A percentile compares a stretch with the other conserved stretches of the same genome.
Evolutionary conservation across 495 filamentous ascomycete genomes (phyloP).

Genomic region (Copromyces sp.): DNA sequence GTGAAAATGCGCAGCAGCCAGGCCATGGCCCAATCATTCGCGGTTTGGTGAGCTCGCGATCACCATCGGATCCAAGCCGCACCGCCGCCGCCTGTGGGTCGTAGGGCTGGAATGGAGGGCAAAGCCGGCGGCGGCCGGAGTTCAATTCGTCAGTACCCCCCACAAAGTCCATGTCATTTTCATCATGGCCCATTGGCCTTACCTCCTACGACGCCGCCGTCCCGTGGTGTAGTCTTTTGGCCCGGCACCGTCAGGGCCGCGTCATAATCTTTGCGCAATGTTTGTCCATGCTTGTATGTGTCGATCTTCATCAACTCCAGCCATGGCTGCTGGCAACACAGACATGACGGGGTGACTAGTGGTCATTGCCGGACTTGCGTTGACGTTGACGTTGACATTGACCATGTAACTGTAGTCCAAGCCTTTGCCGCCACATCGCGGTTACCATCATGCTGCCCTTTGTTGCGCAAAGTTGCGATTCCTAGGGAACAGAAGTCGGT

Average conservation of each 20-base stretch:
- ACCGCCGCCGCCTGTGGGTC: slow-evolving; percentile 1
- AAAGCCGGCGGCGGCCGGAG: neutral
- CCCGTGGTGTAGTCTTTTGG: neutral
- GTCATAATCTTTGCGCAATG: neutral
- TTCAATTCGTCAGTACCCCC: neutral
- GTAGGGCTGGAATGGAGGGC: slow-evolving; percentile 20
- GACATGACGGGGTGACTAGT: neutral
- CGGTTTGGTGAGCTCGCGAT: neutral
- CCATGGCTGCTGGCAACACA: neutral
- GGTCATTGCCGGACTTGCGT: neutral
- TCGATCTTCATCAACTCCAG: neutral
- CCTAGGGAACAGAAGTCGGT: neutral
- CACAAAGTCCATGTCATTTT: neutral
- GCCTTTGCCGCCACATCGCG: neutral
- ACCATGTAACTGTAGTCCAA: neutral
- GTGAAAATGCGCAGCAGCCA: neutral
- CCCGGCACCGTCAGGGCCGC: neutral
- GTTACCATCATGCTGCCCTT: neutral
- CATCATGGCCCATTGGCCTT: neutral
- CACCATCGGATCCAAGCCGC: neutral
- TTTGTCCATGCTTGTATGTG: neutral
- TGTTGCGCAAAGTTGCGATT: neutral
- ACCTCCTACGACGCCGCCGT: neutral
- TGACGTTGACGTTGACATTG: neutral
- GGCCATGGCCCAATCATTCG: neutral